Percentiles rank a stretch among this genome's conserved stretches.
Evolutionary conservation across 306 rosid species (phyloP).

Genomic region (Fragaria nilgerrensis): DNA sequence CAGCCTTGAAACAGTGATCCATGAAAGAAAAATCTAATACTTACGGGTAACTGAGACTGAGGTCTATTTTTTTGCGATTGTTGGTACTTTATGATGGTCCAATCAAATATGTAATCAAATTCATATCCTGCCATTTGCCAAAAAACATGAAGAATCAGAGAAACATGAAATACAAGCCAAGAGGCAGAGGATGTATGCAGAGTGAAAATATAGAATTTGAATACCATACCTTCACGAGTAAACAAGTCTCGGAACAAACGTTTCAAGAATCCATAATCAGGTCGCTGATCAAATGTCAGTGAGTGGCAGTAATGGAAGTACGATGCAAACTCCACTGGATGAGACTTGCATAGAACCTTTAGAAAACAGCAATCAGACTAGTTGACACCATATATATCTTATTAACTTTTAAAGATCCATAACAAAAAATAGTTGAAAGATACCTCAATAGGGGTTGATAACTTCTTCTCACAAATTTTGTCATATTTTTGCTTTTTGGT

Average conservation of each 20-base stretch:
- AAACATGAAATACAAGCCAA: not conserved
- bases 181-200: not conserved
- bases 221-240: constrained; percentile 72
- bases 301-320: constrained; percentile 96
- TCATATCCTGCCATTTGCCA: constrained; percentile 63
- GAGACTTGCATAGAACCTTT: constrained; percentile 90
- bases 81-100: constrained; percentile 87
- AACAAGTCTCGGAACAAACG: constrained; percentile 85
- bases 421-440: constrained; percentile 22
- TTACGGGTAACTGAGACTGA: constrained; percentile 55
- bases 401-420: not conserved
- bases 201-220: not conserved
- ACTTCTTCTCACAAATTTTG: constrained; percentile 92
- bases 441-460: constrained; percentile 97
- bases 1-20: constrained; percentile 14
- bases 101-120: constrained; percentile 80
- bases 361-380: constrained; percentile 26
- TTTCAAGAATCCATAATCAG: constrained; percentile 97
- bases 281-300: constrained; percentile 89
- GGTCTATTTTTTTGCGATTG: constrained; percentile 73
- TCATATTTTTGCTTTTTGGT: constrained; percentile 97
- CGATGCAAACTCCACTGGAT: constrained; percentile 92
- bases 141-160: constrained; percentile 11
- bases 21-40: constrained; percentile 14
- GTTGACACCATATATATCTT: constrained; percentile 9